Conservation (phyloP, 2,329 filamentous ascomycete species). For the Arthrobotrys pseudoclavata region DNA sequence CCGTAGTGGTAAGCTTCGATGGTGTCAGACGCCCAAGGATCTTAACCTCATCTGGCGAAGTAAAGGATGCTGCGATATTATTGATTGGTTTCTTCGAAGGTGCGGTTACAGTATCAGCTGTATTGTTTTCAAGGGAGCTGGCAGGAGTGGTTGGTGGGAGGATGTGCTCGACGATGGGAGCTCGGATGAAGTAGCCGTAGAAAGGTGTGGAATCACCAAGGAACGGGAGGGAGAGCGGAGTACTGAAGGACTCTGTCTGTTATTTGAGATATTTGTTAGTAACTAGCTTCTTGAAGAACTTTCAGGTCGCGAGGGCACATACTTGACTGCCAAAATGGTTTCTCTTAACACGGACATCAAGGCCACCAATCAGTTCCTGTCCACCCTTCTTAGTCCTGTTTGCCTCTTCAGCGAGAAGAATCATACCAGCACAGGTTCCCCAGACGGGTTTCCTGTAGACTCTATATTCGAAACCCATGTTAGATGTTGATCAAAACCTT, state of each 20-base stretch:
- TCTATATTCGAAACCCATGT: constrained; percentile 65
- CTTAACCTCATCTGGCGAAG: constrained; percentile 67
- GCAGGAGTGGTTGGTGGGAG: constrained; percentile 71
- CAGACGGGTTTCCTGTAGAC: constrained; percentile 84
- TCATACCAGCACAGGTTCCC: constrained; percentile 96
- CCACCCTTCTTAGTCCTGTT: constrained; percentile 91
- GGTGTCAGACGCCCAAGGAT: constrained; percentile 61
- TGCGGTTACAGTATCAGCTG: constrained; percentile 66
- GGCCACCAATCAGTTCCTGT: constrained; percentile 91
- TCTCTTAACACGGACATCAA: constrained; percentile 89
- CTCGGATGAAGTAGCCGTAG: constrained; percentile 90
- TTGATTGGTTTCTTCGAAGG: constrained; percentile 62
- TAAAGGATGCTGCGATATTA: constrained; percentile 65
- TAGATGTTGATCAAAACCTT: not conserved
- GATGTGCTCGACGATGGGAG: constrained; percentile 89
- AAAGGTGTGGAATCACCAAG: constrained; percentile 71
- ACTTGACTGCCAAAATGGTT: constrained; percentile 96
- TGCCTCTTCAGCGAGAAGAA: constrained; percentile 87
- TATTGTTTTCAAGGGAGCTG: constrained; percentile 65
- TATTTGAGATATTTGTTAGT: constrained; percentile 14
- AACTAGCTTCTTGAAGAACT: not conserved
- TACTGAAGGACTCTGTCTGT: constrained; percentile 59
- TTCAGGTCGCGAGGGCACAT: constrained; percentile 74
- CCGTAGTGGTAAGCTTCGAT: constrained; percentile 43
- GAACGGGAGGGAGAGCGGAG: constrained; percentile 63